These are phyloP conservation scores for Trichoderma asperelloides DNA, from an alignment of 495 filamentous ascomycete genomes.

Conservation along the genomic window DNA sequence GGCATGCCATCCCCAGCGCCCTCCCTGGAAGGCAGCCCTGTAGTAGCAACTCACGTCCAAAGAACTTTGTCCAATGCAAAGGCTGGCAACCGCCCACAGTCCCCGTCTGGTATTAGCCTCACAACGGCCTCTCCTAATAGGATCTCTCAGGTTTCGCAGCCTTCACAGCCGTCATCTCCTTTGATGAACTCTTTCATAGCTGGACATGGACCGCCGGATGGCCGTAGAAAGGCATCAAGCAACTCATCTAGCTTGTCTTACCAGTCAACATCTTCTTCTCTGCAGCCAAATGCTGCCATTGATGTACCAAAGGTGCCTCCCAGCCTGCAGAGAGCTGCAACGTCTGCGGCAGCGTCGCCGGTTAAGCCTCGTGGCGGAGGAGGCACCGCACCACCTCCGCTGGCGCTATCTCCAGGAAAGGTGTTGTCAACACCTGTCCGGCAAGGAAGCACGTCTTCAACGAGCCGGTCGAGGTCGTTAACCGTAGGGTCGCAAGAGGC, in stretches of 20 bases:
- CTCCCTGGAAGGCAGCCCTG: slow-evolving; percentile 75
- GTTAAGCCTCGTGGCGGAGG: slow-evolving; percentile 49
- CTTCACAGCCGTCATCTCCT: slow-evolving; percentile 83
- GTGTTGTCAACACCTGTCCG: slow-evolving; percentile 33
- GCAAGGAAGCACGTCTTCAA: slow-evolving; percentile 35
- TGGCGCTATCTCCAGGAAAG: slow-evolving; percentile 44
- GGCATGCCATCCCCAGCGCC: slow-evolving; percentile 41
- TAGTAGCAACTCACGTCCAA: slow-evolving; percentile 70
- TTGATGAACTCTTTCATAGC: slow-evolving; percentile 87
- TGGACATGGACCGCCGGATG: slow-evolving; percentile 39
- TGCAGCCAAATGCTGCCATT: slow-evolving; percentile 67
- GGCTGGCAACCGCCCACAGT: slow-evolving; percentile 66
- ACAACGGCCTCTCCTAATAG: slow-evolving; percentile 79
- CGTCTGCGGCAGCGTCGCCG: slow-evolving; percentile 59
- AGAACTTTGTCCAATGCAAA: slow-evolving; percentile 72
- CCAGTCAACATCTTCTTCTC: slow-evolving; percentile 53
- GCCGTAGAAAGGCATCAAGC: slow-evolving; percentile 63
- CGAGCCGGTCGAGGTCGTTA: slow-evolving; percentile 67
- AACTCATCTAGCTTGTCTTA: slow-evolving; percentile 77
- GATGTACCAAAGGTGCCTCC: slow-evolving; percentile 57
- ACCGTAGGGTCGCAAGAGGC: slow-evolving; percentile 93
- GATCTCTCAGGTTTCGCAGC: slow-evolving; percentile 29
- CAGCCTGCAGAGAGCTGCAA: slow-evolving; percentile 49
- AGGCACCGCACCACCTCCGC: slow-evolving; percentile 42
- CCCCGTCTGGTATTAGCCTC: slow-evolving; percentile 71